These are phyloP conservation scores for Decorospora gaudefroyi DNA, from an alignment of 2,329 filamentous ascomycete species.

Conservation along the genomic window DNA sequence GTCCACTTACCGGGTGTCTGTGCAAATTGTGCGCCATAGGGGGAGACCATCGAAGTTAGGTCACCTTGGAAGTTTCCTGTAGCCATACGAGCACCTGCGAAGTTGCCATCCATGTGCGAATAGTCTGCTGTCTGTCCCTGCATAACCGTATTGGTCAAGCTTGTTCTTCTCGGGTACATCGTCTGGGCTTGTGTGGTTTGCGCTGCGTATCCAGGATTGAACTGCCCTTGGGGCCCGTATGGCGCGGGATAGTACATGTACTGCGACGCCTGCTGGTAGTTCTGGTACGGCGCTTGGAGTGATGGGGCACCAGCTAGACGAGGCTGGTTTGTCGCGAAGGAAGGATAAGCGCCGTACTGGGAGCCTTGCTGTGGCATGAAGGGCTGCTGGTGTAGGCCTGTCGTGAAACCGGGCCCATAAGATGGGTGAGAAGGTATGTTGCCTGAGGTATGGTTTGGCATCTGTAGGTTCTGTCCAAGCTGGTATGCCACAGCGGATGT, in stretches of 20 bases:
- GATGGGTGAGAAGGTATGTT: slow-evolving; percentile 30
- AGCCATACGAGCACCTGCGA: slow-evolving; percentile 19
- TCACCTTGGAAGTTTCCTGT: slow-evolving; percentile 25
- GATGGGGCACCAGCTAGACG: slow-evolving; percentile 28
- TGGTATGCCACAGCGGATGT: slow-evolving; percentile 50
- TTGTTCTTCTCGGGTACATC: slow-evolving; percentile 40
- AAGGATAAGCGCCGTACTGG: slow-evolving; percentile 31
- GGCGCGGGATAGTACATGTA: slow-evolving; percentile 45
- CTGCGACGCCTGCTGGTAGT: slow-evolving; percentile 38
- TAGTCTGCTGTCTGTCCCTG: slow-evolving; percentile 30
- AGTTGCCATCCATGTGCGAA: slow-evolving; percentile 28
- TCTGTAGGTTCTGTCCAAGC: slow-evolving; percentile 47
- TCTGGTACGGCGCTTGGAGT: slow-evolving; percentile 37
- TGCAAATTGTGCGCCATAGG: slow-evolving; percentile 23
- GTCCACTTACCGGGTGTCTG: slow-evolving; percentile 29
- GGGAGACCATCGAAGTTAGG: slow-evolving; percentile 17
- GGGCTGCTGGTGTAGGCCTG: slow-evolving; percentile 36
- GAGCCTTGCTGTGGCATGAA: slow-evolving; percentile 33
- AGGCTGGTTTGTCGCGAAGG: slow-evolving; percentile 33
- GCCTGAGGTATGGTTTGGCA: slow-evolving; percentile 32
- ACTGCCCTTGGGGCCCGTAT: slow-evolving; percentile 40
- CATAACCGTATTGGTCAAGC: slow-evolving; percentile 26
- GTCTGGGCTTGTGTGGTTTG: slow-evolving; percentile 32
- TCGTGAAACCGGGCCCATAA: slow-evolving; percentile 35
- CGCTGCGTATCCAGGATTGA: slow-evolving; percentile 29